These are phyloP conservation scores for Rubroboletus pulcherrimus DNA, from an alignment of 768 basidiomycete genomes.

Conservation along the genomic window DNA sequence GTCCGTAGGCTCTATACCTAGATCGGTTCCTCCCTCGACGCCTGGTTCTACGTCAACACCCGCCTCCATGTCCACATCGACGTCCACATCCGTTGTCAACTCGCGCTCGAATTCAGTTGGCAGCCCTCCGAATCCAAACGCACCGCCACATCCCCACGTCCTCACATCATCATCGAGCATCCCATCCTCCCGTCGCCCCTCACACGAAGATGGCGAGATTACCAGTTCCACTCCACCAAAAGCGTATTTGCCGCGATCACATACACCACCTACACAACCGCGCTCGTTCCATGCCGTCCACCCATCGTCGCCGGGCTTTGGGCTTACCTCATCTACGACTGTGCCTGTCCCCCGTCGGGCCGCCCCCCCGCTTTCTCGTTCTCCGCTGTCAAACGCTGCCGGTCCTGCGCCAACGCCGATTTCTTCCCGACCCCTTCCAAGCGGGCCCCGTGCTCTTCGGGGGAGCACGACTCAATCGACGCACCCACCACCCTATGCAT, in stretches of 20 bases:
- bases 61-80: conserved; percentile 20
- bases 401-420: conserved; percentile 20
- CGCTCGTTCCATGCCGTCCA: conserved; percentile 39
- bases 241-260: conserved; percentile 36
- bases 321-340: conserved; percentile 21
- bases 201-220: conserved; percentile 56
- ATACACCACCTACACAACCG: conserved; percentile 47
- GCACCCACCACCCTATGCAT: conserved; percentile 16
- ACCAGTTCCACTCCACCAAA: conserved; percentile 35
- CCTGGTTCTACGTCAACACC: conserved; percentile 11
- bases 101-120: conserved; percentile 28
- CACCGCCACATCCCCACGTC: background rate
- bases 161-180: conserved; percentile 7
- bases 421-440: conserved; percentile 35
- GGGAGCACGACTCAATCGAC: conserved; percentile 24
- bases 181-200: conserved; percentile 26
- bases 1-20: background rate
- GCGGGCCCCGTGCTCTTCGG: conserved; percentile 39
- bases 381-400: conserved; percentile 23
- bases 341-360: conserved; percentile 28
- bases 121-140: conserved; percentile 6
- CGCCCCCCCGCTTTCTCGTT: conserved; percentile 30
- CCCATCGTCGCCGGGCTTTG: conserved; percentile 23
- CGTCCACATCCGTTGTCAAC: conserved; percentile 18
- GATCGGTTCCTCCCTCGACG: background rate